These are phyloP conservation scores for Spergularia azorica DNA, from an alignment of 179 eudicot genomes.

Conservation along the genomic window DNA sequence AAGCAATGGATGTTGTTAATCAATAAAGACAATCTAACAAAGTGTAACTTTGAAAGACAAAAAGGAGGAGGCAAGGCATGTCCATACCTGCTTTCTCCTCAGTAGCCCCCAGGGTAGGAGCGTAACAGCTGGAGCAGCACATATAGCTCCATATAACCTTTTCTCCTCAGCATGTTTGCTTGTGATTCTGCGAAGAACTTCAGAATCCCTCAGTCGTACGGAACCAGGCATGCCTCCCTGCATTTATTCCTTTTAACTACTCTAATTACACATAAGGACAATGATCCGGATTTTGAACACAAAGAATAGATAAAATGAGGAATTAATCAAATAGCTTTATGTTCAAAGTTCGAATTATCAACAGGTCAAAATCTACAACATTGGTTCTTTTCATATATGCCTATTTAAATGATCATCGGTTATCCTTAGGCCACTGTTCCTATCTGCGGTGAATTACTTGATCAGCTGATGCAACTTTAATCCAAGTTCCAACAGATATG, in stretches of 20 bases:
- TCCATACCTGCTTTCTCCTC: slow-evolving; percentile 63
- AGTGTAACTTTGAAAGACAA: neutral
- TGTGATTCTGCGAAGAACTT: slow-evolving; percentile 64
- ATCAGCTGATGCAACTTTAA: neutral
- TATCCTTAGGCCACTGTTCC: too few species aligned
- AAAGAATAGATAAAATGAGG: neutral
- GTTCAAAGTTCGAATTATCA: neutral
- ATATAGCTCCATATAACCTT: slow-evolving; percentile 82
- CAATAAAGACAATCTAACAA: neutral
- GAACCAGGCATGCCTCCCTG: slow-evolving; percentile 99
- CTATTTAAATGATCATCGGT: too few species aligned
- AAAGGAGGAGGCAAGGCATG: slow-evolving; percentile 12
- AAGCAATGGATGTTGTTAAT: slow-evolving; percentile 18
- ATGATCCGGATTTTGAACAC: neutral
- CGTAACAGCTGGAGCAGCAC: slow-evolving; percentile 98
- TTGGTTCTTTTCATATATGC: too few species aligned
- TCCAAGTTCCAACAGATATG: neutral
- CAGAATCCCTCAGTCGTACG: slow-evolving; percentile 79
- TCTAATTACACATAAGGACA: neutral
- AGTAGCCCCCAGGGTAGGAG: slow-evolving; percentile 96
- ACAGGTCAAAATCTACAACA: neutral
- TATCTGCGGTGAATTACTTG: neutral
- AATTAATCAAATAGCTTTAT: neutral
- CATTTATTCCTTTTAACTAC: slow-evolving; percentile 13
- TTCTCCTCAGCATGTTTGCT: slow-evolving; percentile 82